Evolutionary conservation across 225 moss, liverwort and hornwort species (phyloP).

Genomic region (Asterella californica): DNA sequence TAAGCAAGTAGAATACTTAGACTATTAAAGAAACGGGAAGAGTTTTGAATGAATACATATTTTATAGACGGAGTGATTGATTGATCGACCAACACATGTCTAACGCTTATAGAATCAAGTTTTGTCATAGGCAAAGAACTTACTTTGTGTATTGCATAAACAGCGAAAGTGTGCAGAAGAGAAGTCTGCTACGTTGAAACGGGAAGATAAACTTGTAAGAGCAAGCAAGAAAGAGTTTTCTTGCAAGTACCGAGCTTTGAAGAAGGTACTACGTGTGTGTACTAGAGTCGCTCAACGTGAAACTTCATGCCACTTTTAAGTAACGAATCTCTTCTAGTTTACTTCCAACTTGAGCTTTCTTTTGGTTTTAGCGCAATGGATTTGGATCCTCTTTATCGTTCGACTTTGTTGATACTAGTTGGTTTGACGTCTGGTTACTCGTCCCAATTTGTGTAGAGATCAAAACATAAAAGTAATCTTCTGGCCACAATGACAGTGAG

Average conservation of each 20-base stretch:
- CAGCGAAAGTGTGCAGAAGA: constrained; percentile 74
- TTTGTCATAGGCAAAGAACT: not conserved
- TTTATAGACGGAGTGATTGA: too few species aligned
- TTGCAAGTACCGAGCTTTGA: constrained; percentile 51
- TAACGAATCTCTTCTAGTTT: not conserved
- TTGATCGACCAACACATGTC: too few species aligned
- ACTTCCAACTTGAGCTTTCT: too few species aligned
- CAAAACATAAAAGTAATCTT: constrained; percentile 62
- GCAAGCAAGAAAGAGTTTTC: constrained; percentile 41
- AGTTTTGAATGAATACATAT: too few species aligned
- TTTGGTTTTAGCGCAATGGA: too few species aligned
- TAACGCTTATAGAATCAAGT: too few species aligned
- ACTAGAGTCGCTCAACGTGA: not conserved
- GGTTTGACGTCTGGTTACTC: not conserved
- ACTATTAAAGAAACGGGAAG: too few species aligned
- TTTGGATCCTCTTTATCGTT: too few species aligned
- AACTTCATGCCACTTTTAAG: not conserved
- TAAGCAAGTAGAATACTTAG: too few species aligned
- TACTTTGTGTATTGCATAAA: constrained; percentile 10
- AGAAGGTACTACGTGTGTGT: constrained; percentile 42
- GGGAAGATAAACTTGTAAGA: constrained; percentile 47
- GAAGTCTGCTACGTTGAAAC: constrained; percentile 41
- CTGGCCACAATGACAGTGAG: constrained; percentile 57
- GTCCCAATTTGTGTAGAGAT: constrained; percentile 45
- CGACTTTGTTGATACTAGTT: too few species aligned